Conservation (phyloP, 1,284 basidiomycete species). For the Irpex sp. region DNA sequence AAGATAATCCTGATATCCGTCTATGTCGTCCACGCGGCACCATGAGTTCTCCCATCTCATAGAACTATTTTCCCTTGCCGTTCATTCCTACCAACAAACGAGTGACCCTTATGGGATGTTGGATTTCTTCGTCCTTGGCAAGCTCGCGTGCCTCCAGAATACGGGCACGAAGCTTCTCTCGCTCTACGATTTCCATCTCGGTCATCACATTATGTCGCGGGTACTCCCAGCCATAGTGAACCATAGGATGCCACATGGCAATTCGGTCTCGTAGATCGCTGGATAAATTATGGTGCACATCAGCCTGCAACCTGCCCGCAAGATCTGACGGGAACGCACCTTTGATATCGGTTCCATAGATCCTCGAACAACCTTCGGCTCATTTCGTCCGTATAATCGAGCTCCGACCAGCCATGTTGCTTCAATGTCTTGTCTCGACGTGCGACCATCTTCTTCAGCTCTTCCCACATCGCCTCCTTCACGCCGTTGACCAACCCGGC, state of each 20-base stretch:
- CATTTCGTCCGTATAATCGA: constrained; percentile 50
- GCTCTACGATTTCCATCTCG: constrained; percentile 66
- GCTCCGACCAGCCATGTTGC: constrained; percentile 65
- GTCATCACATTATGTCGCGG: constrained; percentile 60
- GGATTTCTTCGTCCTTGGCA: constrained; percentile 52
- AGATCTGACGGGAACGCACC: constrained; percentile 36
- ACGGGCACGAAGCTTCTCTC: constrained; percentile 57
- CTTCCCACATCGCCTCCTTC: constrained; percentile 80
- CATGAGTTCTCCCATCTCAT: background rate
- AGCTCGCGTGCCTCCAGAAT: constrained; percentile 57
- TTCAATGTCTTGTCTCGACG: constrained; percentile 48
- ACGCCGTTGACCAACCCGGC: constrained; percentile 64
- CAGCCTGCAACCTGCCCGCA: background rate
- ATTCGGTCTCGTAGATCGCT: constrained; percentile 71
- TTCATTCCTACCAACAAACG: constrained; percentile 65
- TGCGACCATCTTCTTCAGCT: constrained; percentile 56
- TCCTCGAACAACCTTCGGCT: constrained; percentile 60
- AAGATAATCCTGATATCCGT: too few relatives aligned
- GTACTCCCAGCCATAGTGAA: constrained; percentile 56
- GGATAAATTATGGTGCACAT: background rate
- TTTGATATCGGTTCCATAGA: constrained; percentile 56
- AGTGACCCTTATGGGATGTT: constrained; percentile 52
- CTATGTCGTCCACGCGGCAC: too few relatives aligned
- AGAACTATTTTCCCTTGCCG: constrained; percentile 9
- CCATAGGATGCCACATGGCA: constrained; percentile 64